A percentile compares a stretch with the other conserved stretches of the same genome.
These are phyloP conservation scores for Dalbergia cochinchinensis DNA, from an alignment of 306 rosid genomes.

Conservation along the genomic window DNA sequence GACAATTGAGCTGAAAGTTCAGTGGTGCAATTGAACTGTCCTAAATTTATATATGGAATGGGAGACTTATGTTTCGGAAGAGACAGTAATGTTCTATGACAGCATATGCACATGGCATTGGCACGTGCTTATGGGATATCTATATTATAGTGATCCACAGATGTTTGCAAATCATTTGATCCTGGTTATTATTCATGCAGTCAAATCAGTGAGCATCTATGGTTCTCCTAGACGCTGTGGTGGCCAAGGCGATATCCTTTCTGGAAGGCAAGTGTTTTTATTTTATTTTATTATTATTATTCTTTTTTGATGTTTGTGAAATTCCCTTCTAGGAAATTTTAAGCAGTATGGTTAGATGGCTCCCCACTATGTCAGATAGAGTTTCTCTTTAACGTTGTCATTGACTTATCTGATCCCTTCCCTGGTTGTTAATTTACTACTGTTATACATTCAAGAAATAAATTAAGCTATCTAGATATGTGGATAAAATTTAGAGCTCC, in stretches of 20 bases:
- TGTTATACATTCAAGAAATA: constrained; percentile 23
- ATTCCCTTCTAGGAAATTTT: background rate
- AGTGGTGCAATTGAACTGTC: background rate
- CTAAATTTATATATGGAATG: constrained; percentile 23
- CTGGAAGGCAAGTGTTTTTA: constrained; percentile 86
- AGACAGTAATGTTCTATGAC: background rate
- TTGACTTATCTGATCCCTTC: background rate
- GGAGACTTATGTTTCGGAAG: background rate
- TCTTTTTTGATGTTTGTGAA: background rate
- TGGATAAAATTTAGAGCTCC: no score
- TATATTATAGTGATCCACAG: background rate
- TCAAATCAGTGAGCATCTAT: constrained; percentile 75
- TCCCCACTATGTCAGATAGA: background rate
- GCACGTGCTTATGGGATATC: background rate
- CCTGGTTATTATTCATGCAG: constrained; percentile 54
- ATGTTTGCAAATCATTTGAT: constrained; percentile 35
- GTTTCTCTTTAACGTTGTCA: no score
- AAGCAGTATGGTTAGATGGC: constrained; percentile 20
- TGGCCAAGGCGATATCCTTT: constrained; percentile 96
- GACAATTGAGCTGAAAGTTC: background rate
- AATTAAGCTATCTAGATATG: no score
- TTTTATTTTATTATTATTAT: background rate
- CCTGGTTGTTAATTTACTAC: background rate
- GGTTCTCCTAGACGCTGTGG: constrained; percentile 97
- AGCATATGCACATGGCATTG: background rate